Base-by-base conservation (phyloP, 2,329 filamentous ascomycete genomes). In the Didymosphaeria variabile region DNA sequence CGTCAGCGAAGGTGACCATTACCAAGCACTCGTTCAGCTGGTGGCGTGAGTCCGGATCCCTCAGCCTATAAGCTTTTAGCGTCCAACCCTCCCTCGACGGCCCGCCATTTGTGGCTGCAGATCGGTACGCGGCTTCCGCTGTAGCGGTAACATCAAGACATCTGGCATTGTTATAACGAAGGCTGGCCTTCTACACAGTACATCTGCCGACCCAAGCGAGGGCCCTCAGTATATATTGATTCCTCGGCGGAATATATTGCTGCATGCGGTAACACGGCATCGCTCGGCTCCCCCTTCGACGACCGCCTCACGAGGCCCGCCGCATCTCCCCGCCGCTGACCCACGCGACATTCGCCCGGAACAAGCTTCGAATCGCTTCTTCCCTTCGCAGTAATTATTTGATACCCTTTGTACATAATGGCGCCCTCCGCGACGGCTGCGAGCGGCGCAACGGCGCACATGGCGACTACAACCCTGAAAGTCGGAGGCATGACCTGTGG, bases 401-500 rank as follows among this genome's bases (percentile, higher is more conserved):
- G 55, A 60, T 36, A 54, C 49, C 36, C 21, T n/a, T 32, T 45
- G 44, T 46, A 29, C 66, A 67, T 31, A 51, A 77, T 76, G 73
- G 71, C 73, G 42, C 67, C 71, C 57, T 56, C 67, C 12, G 44
- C 55, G 44, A 57, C 64, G 29, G 26, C 67, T 36, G 47, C 68
- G n/a, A 66, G 55, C 36, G 60, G 67, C 67, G 66, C 72, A 34
- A 84, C 85, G 38, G 81, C 85, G 62, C 76, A 77, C 58, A 91
- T 96, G 88, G 92, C 92, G 42, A 97, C 92, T 13, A 98, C 95
- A 34, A 97, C 94, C 21, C 81, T 99, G 62, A 92, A 90, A 73
- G 91, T 99, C 44, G 93, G 91, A 68, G 95, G 95, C 69, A 99
- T 86, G 83, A 86, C 85, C 66, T 99, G 95, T 81, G 94, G 94